Conservation (phyloP, 1,284 basidiomycete genomes). For the Schizophyllum amplum region DNA sequence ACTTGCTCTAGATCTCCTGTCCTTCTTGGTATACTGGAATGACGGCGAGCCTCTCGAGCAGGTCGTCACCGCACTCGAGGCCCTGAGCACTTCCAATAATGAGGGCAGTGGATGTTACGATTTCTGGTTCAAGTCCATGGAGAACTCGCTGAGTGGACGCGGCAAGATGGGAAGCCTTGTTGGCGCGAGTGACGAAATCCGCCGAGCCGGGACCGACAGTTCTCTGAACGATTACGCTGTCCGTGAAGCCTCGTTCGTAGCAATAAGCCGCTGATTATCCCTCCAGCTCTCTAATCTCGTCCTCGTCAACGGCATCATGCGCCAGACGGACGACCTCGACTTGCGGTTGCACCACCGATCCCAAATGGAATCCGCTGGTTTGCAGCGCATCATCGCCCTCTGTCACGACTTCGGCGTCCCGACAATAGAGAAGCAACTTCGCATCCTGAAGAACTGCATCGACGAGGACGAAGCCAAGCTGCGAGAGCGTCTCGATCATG, state of each 20-base stretch:
- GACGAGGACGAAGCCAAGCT: constrained; percentile 78
- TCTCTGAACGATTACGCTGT: constrained; percentile 82
- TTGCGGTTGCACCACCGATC: constrained; percentile 79
- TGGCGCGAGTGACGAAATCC: constrained; percentile 87
- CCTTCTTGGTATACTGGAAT: constrained; percentile 57
- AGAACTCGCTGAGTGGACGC: constrained; percentile 71
- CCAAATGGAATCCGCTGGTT: constrained; percentile 85
- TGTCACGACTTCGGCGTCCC: constrained; percentile 63
- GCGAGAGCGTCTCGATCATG: constrained; percentile 70
- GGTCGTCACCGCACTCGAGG: constrained; percentile 57
- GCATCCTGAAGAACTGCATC: constrained; percentile 57
- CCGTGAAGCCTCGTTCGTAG: constrained; percentile 25
- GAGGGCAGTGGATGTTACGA: constrained; percentile 63
- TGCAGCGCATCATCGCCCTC: constrained; percentile 68
- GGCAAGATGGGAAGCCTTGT: constrained; percentile 95
- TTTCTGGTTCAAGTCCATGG: constrained; percentile 86
- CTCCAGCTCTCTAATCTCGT: constrained; percentile 60
- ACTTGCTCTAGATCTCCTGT: constrained; percentile 71
- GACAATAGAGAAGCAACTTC: constrained; percentile 63
- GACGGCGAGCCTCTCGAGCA: constrained; percentile 43
- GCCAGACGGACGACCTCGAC: constrained; percentile 67
- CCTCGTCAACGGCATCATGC: constrained; percentile 61
- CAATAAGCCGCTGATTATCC: constrained; percentile 5
- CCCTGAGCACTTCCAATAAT: constrained; percentile 58
- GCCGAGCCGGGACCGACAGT: constrained; percentile 54